Conservation (phyloP, 345 rosid genomes). For the Viola odorata region DNA sequence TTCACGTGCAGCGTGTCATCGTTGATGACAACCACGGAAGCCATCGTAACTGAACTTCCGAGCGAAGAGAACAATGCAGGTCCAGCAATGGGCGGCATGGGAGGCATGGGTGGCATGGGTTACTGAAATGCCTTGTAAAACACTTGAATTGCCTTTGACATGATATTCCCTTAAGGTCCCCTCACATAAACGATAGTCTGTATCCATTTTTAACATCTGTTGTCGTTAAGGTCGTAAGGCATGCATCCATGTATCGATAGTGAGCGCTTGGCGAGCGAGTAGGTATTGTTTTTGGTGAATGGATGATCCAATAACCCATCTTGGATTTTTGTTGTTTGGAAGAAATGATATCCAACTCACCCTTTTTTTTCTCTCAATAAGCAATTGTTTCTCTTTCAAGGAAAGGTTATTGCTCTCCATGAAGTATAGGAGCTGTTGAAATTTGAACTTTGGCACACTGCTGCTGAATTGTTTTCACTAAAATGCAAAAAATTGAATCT, state of each 20-base stretch:
- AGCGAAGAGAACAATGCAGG: constrained; percentile 59
- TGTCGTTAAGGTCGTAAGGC: background rate
- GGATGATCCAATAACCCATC: background rate
- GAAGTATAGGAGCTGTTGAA: too few relatives aligned
- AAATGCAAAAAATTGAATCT: too few relatives aligned
- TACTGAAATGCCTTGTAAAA: constrained; percentile 30
- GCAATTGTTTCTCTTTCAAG: too few relatives aligned
- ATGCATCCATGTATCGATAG: background rate
- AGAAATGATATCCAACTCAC: background rate
- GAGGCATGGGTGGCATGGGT: constrained; percentile 83
- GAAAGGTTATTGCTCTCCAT: too few relatives aligned
- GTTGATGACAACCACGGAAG: constrained; percentile 92
- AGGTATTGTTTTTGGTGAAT: constrained; percentile 7
- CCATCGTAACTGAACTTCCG: constrained; percentile 76
- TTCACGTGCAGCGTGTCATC: constrained; percentile 64
- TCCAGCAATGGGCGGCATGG: constrained; percentile 37
- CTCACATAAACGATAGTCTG: background rate
- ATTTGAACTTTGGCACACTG: too few relatives aligned
- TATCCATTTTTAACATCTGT: background rate
- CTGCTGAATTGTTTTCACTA: too few relatives aligned
- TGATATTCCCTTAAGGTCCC: background rate
- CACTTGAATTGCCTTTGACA: background rate
- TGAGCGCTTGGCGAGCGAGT: constrained; percentile 8
- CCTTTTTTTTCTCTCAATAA: background rate
- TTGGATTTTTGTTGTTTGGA: background rate